Conservation (phyloP, 208 protist genomes). For the Herpetomonas samuelpessoai region DNA sequence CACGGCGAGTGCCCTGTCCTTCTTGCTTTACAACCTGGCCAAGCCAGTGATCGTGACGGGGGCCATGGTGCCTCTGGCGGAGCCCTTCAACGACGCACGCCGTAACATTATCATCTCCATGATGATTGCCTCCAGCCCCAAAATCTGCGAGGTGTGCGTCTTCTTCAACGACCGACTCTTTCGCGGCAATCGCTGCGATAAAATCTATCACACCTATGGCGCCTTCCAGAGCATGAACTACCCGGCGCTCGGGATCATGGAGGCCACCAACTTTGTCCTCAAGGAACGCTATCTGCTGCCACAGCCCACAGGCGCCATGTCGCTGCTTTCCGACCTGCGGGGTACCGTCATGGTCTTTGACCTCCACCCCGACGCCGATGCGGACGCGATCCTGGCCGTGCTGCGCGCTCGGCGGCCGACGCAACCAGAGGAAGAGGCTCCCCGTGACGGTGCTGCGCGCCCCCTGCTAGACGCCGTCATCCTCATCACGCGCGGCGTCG, state of each 20-base stretch:
- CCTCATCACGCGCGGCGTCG: conserved; percentile 51
- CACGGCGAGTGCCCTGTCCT: conserved; percentile 94
- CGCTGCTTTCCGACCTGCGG: conserved; percentile 43
- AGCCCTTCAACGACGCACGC: conserved; percentile 88
- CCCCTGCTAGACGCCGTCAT: conserved; percentile 49
- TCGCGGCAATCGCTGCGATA: conserved; percentile 91
- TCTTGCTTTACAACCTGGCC: conserved; percentile 95
- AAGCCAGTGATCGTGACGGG: conserved; percentile 97
- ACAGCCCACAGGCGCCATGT: conserved; percentile 46
- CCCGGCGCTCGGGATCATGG: conserved; percentile 83
- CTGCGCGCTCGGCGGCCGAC: conserved; percentile 11
- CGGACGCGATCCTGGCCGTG: conserved; percentile 33
- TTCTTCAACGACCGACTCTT: conserved; percentile 94
- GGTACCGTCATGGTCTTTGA: conserved; percentile 43
- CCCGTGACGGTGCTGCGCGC: neutral
- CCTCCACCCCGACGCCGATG: conserved; percentile 45
- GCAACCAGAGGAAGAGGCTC: neutral
- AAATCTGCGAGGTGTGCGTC: conserved; percentile 93
- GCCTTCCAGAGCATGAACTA: conserved; percentile 92
- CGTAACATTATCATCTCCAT: conserved; percentile 83
- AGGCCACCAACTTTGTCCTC: conserved; percentile 59
- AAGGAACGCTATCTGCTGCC: conserved; percentile 43
- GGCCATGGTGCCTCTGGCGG: conserved; percentile 88
- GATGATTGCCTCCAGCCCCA: conserved; percentile 77
- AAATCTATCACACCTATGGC: conserved; percentile 76